These are phyloP conservation scores for Hansfordia pulvinata DNA, from an alignment of 2,329 filamentous ascomycete genomes.

Conservation along the genomic window DNA sequence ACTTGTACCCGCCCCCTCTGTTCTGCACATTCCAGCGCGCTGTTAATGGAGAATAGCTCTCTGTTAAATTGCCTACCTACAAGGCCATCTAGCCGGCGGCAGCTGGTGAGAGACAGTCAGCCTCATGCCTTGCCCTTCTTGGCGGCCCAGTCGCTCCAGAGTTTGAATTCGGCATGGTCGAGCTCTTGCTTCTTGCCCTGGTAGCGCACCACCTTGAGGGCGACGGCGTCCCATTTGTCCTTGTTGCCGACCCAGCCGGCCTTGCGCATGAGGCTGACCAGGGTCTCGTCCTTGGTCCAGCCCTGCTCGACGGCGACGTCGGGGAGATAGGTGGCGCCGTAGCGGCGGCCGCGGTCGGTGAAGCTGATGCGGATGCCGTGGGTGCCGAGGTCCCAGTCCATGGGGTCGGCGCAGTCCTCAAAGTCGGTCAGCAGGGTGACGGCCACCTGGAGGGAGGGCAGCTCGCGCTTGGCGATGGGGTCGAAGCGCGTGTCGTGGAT, in stretches of 20 bases:
- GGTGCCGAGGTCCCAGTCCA: constrained; percentile 77
- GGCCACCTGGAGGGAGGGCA: constrained; percentile 45
- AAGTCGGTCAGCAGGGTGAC: constrained; percentile 82
- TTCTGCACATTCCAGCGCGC: too few relatives aligned
- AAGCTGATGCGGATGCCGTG: constrained; percentile 87
- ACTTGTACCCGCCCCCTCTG: too few relatives aligned
- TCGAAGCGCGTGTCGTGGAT: constrained; percentile 49
- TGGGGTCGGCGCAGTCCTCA: constrained; percentile 55
- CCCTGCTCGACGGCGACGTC: constrained; percentile 87
- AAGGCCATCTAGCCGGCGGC: too few relatives aligned
- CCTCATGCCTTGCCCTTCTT: constrained; percentile 10
- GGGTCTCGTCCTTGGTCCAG: constrained; percentile 86
- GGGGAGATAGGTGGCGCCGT: constrained; percentile 81
- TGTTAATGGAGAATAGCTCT: background rate
- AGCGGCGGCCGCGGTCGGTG: constrained; percentile 54
- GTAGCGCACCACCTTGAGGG: constrained; percentile 70
- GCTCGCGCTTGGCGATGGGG: constrained; percentile 37
- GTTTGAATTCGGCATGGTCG: constrained; percentile 60
- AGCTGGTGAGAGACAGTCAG: too few relatives aligned
- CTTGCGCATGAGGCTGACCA: constrained; percentile 85
- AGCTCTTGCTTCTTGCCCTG: constrained; percentile 69
- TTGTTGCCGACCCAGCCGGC: constrained; percentile 80
- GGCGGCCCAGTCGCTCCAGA: constrained; percentile 64
- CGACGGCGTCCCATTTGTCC: constrained; percentile 67
- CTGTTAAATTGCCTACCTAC: too few relatives aligned